These are phyloP conservation scores for Paraphoma sp. DNA, from an alignment of 2,329 filamentous ascomycete species.

Conservation along the genomic window DNA sequence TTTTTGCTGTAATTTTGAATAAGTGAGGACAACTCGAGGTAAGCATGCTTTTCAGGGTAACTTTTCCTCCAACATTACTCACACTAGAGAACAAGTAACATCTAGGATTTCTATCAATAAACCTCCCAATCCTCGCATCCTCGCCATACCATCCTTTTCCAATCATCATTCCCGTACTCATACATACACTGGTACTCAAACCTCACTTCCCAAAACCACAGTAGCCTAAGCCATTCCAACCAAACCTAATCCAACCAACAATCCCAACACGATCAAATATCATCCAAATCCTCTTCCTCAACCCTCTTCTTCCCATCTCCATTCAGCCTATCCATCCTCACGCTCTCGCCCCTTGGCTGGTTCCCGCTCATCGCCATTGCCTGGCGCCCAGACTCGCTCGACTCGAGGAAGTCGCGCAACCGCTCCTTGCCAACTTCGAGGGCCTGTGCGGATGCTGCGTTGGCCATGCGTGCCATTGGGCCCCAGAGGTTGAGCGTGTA, in stretches of 20 bases:
- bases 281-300: slow-evolving; percentile 42
- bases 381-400: slow-evolving; percentile 82
- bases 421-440: slow-evolving; percentile 91
- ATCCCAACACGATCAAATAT: slow-evolving; percentile 34
- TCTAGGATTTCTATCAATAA: not conserved
- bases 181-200: not conserved
- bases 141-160: not conserved
- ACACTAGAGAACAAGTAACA: not conserved
- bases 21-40: not conserved
- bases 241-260: not conserved
- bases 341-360: slow-evolving; percentile 23
- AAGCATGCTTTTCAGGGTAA: too few species aligned
- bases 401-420: slow-evolving; percentile 87
- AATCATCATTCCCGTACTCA: not conserved
- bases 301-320: slow-evolving; percentile 51
- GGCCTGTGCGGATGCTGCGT: slow-evolving; percentile 85
- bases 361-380: slow-evolving; percentile 72
- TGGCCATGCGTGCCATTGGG: slow-evolving; percentile 93
- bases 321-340: slow-evolving; percentile 50
- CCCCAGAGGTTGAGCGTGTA: slow-evolving; percentile 95
- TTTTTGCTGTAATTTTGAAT: not conserved
- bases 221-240: not conserved
- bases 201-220: not conserved
- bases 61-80: too few species aligned
- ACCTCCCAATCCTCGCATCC: not conserved